Conservation (phyloP, 2,329 filamentous ascomycete genomes). For the Colletotrichum euphorbiae region DNA sequence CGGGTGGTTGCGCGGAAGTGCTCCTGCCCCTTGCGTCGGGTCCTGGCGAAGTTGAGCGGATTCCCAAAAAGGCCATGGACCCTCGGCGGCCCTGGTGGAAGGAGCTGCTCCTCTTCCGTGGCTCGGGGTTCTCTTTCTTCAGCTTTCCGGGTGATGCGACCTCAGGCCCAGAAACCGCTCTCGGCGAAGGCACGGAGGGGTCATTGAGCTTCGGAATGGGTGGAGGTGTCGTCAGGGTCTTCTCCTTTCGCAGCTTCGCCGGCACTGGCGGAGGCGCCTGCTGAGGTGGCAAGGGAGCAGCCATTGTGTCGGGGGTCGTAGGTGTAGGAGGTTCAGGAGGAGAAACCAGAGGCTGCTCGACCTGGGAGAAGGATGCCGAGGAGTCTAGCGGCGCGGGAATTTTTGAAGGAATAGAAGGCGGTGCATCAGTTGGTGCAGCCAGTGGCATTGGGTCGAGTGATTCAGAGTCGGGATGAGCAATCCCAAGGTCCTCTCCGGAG, state of each 20-base stretch:
- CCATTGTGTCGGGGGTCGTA: slow-evolving; percentile 24
- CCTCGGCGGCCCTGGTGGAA: slow-evolving; percentile 44
- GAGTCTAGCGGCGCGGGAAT: slow-evolving; percentile 16
- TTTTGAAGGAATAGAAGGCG: slow-evolving; percentile 32
- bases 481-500: slow-evolving; percentile 26
- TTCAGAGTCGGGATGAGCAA: slow-evolving; percentile 12
- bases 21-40: slow-evolving; percentile 57
- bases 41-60: slow-evolving; percentile 49
- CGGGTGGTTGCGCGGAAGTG: slow-evolving; percentile 60
- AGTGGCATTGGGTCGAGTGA: slow-evolving; percentile 23
- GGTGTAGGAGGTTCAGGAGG: slow-evolving; percentile 25
- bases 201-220: not conserved
- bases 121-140: slow-evolving; percentile 47
- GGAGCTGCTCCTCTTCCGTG: slow-evolving; percentile 50
- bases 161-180: slow-evolving; percentile 25
- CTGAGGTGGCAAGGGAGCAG: slow-evolving; percentile 26
- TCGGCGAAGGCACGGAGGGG: slow-evolving; percentile 19
- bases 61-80: slow-evolving; percentile 42
- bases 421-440: slow-evolving; percentile 34
- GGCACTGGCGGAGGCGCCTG: slow-evolving; percentile 33
- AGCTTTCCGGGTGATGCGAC: slow-evolving; percentile 43
- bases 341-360: slow-evolving; percentile 15
- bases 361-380: not conserved
- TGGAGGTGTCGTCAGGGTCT: slow-evolving; percentile 22
- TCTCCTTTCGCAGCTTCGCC: slow-evolving; percentile 36